Evolutionary conservation across 768 basidiomycete genomes (phyloP), one percentile per base, ranked within the genome.

Genomic region (Tylopilus vinaceipallidus): DNA sequence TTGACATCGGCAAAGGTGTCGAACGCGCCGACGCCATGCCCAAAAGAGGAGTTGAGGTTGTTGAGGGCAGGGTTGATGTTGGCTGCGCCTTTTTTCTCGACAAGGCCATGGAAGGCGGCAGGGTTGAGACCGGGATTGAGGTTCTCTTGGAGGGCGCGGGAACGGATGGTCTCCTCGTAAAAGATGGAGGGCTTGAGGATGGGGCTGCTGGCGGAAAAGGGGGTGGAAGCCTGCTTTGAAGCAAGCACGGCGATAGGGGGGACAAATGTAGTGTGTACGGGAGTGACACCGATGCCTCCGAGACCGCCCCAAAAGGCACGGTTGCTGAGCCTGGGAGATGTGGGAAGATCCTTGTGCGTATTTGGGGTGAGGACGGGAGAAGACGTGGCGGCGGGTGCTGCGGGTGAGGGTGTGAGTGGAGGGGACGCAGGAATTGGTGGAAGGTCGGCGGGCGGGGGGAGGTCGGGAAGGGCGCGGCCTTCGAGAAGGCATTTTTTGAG

Each of bases 271-370:
- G 89, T 82, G 63, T 95, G 91, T 20, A 93, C 91, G 33, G 88
- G 87, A 0, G 90, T 94, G 57, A 87, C 76, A 2, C 89, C 88
- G 48, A 83, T 82, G 23, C 74, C 70, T n/a, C 75, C 73, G 42
- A 73, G 70, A n/a, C 88, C 88, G 32, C 89, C 91, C 93, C 93
- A 95, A 76, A 93, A 92, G 64, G 73, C 42, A 67, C 75, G 42
- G 39, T 59, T 62, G 42, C 71, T 71, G 47, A 82, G 67, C 35
- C 82, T 75, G 11, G 83, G 83, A 1, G 83, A 81, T 1, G 77
- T 76, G 2, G 85, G 80, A 6, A 90, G 71, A 53, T 93, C 90
- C 55, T 93, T 93, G 58, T 85, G 81, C 0, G 83, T 83, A 60
- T 91, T 91, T 9, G 85, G 79, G 0, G 79, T 82, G 50, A 87